phyloP scores from a whole-genome alignment of 2,329 filamentous ascomycete species.

The Talaromyces funiculosus region DNA sequence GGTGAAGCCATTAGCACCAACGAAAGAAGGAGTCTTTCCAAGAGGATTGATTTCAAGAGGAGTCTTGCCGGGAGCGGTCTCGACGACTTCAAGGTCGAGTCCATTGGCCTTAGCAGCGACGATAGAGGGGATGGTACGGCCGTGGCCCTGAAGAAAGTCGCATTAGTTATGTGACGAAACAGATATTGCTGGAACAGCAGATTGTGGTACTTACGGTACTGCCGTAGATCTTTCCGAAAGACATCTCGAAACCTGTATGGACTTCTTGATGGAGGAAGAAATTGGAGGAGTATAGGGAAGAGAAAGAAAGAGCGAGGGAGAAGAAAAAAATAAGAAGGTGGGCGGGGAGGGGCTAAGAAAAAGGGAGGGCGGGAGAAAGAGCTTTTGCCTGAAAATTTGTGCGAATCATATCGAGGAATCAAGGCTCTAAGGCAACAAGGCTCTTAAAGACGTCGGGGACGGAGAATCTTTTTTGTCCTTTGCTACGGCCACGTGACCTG shows the following conservation, averaged over 20 bases:
- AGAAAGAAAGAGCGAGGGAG: slow-evolving; percentile 14
- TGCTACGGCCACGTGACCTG: slow-evolving; percentile 21
- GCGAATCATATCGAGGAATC: slow-evolving; percentile 17
- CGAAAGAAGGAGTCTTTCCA: slow-evolving; percentile 87
- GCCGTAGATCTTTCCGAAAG: slow-evolving; percentile 97
- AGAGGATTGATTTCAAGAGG: slow-evolving; percentile 74
- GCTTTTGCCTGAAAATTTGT: slow-evolving; percentile 21
- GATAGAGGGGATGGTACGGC: slow-evolving; percentile 80
- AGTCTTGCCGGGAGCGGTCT: slow-evolving; percentile 53
- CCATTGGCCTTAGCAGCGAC: slow-evolving; percentile 97
- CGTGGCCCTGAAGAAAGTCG: slow-evolving; percentile 61
- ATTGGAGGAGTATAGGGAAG: slow-evolving; percentile 15
- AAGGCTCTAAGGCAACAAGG: background rate
- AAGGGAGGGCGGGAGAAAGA: slow-evolving; percentile 17
- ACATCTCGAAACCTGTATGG: slow-evolving; percentile 57
- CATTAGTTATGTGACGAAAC: slow-evolving; percentile 19
- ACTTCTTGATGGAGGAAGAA: slow-evolving; percentile 16
- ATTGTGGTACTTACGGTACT: slow-evolving; percentile 58
- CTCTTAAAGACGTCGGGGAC: slow-evolving; percentile 12
- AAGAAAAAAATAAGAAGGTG: slow-evolving; percentile 6
- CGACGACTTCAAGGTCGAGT: slow-evolving; percentile 80
- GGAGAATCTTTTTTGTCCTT: slow-evolving; percentile 22
- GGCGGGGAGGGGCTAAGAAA: slow-evolving; percentile 19
- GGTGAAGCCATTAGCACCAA: slow-evolving; percentile 83
- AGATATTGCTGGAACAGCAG: background rate